These are phyloP conservation scores for Cystoisospora suis DNA, from an alignment of 169 alveolate genomes.

Conservation along the genomic window DNA sequence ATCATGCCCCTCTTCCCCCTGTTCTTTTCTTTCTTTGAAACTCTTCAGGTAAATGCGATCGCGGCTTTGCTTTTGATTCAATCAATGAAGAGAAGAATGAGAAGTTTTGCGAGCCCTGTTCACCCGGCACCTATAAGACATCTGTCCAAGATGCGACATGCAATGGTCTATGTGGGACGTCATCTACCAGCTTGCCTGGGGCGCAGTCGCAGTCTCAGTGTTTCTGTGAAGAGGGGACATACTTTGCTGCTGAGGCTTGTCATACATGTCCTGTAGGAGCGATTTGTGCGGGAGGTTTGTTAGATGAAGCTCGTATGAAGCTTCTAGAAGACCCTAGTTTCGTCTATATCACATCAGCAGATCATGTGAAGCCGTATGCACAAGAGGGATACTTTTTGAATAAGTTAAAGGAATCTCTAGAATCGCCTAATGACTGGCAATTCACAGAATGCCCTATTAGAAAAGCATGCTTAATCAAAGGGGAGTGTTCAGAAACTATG, in stretches of 20 bases:
- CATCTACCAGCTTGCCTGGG: conserved; percentile 79
- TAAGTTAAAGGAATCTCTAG: conserved; percentile 69
- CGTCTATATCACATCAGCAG: conserved; percentile 66
- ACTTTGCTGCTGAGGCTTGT: conserved; percentile 78
- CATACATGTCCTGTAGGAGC: conserved; percentile 84
- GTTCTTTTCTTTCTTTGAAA: background rate
- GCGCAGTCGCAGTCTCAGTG: conserved; percentile 81
- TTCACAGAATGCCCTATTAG: conserved; percentile 82
- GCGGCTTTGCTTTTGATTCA: conserved; percentile 75
- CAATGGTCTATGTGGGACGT: conserved; percentile 80
- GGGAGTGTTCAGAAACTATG: conserved; percentile 80
- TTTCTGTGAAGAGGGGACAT: conserved; percentile 80
- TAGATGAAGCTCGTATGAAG: conserved; percentile 49
- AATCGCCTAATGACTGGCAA: conserved; percentile 82
- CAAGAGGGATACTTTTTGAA: conserved; percentile 79
- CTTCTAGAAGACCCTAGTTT: conserved; percentile 63
- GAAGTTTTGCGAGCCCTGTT: conserved; percentile 79
- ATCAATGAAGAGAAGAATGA: conserved; percentile 30
- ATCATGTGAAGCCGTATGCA: conserved; percentile 82
- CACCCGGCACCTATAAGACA: conserved; percentile 82
- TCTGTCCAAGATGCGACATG: conserved; percentile 80
- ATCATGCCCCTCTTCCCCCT: background rate
- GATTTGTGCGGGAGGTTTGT: conserved; percentile 80
- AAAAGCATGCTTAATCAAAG: conserved; percentile 79
- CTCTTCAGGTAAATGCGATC: conserved; percentile 75